phyloP scores from a whole-genome alignment of 225 moss, liverwort and hornwort species.

The Physcomitrium patens region DNA sequence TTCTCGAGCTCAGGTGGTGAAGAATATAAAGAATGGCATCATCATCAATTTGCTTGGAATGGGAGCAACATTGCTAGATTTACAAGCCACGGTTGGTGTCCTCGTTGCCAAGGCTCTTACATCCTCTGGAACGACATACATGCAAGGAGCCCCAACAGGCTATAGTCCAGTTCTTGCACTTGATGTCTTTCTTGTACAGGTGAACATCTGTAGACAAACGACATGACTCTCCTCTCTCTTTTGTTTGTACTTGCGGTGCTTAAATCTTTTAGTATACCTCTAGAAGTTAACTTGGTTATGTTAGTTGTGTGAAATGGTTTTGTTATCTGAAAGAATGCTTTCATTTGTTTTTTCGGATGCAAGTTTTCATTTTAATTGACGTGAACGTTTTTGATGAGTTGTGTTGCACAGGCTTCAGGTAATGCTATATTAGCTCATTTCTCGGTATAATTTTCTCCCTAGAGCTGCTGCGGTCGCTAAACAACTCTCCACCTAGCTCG shows the following conservation, averaged over 20 bases:
- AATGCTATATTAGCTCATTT: constrained; percentile 84
- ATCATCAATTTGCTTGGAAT: constrained; percentile 89
- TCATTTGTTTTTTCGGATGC: not conserved
- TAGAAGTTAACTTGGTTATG: not conserved
- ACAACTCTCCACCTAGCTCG: constrained; percentile 46
- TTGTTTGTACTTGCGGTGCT: not conserved
- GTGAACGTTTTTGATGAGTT: not conserved
- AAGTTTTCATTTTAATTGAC: not conserved
- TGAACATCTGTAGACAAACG: constrained; percentile 27
- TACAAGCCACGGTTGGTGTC: constrained; percentile 96
- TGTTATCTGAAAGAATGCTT: not conserved
- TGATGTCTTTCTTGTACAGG: constrained; percentile 97
- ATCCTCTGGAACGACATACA: constrained; percentile 81
- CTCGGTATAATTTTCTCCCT: constrained; percentile 70
- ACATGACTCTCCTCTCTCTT: not conserved
- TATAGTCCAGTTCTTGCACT: constrained; percentile 95
- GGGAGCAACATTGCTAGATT: constrained; percentile 82
- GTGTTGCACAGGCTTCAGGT: constrained; percentile 79
- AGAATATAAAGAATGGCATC: constrained; percentile 90
- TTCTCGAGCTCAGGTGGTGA: constrained; percentile 91
- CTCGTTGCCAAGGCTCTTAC: constrained; percentile 94
- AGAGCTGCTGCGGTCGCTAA: constrained; percentile 84
- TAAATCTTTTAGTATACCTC: not conserved
- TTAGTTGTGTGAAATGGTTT: not conserved
- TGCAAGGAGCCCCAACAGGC: constrained; percentile 81